Base-by-base conservation (phyloP, 2,329 filamentous ascomycete species). In the Colletotrichum eleusines region DNA sequence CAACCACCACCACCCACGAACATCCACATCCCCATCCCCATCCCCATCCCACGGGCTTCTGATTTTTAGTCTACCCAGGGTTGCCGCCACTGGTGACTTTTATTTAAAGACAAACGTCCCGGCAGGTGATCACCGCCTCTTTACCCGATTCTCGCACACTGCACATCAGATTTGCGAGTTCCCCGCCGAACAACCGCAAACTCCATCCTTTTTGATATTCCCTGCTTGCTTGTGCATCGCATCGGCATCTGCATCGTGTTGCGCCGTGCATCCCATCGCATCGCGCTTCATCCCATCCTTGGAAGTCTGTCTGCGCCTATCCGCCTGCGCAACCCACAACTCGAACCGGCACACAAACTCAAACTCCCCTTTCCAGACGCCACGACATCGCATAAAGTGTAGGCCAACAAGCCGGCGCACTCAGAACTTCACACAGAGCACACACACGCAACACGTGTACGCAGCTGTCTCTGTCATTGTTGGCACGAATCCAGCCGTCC, bases 401-500 rank as follows among this genome's bases (percentile, higher is more conserved):
- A 69, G 64, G 69, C 69, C 59, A 48, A 1, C n/a, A 33, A 48
- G 20, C 11, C 51, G 44, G 65, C 69, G 69, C 57, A 63, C 60
- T 62, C 51, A 66, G 62, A 59, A 59, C 20, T 40, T 33, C 31
- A 54, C 28, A 53, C 28, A 54, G 18, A 33, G 12, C n/a, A 35
- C 51, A 48, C 23, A 28, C 14, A 50, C 48, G 20, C 48, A 31
- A 55, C 31, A 31, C 48, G 23, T 26, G 23, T 26, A 31, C 14
- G 6, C 31, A 18, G 20, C 50, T 33, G 50, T 54, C 31, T 14
- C 31, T 54, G 28, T 35, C 58, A 26, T 53, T 53, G 44, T 65
- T 54, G 60, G 66, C 18, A 64, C 48, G 55, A 66, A 57, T 60
- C 60, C 66, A 69, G 66, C 40, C 60, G 66, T 68, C 44, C 55